These are phyloP conservation scores for Penicillium arizonense DNA, from an alignment of 495 filamentous ascomycete genomes.

Conservation along the genomic window DNA sequence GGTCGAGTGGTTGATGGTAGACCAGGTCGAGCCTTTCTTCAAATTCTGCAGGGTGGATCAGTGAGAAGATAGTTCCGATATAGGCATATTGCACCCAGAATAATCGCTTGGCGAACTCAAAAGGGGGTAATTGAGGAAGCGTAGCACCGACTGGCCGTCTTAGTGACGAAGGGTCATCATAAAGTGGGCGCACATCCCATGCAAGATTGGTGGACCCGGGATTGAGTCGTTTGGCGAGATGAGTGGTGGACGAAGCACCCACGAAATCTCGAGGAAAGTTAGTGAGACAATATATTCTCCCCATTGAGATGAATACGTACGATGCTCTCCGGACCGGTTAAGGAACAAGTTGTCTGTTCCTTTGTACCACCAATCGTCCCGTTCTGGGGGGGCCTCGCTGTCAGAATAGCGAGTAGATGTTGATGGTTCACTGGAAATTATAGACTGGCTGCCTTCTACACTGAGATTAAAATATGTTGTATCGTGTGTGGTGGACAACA, in stretches of 20 bases:
- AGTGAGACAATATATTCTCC: not conserved
- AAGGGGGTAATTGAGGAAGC: slow-evolving; percentile 39
- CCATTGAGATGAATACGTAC: slow-evolving; percentile 13
- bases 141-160: slow-evolving; percentile 23
- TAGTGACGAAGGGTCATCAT: slow-evolving; percentile 36
- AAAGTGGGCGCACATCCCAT: slow-evolving; percentile 41
- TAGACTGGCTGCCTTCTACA: slow-evolving; percentile 3
- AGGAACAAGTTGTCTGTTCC: slow-evolving; percentile 36
- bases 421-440: slow-evolving; percentile 8
- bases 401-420: slow-evolving; percentile 15
- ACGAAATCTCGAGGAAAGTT: slow-evolving; percentile 26
- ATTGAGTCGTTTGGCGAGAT: slow-evolving; percentile 36
- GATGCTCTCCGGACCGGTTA: slow-evolving; percentile 36
- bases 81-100: slow-evolving; percentile 50
- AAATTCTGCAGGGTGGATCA: slow-evolving; percentile 42
- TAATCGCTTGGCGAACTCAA: slow-evolving; percentile 43
- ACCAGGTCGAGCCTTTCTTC: slow-evolving; percentile 40
- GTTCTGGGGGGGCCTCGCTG: slow-evolving; percentile 23
- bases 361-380: slow-evolving; percentile 43
- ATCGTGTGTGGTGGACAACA: not conserved
- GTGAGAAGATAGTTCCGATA: slow-evolving; percentile 52
- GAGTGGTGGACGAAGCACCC: slow-evolving; percentile 33
- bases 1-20: slow-evolving; percentile 35
- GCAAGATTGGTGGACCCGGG: slow-evolving; percentile 33
- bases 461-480: not conserved